Conservation (phyloP, 192 early-diverging fungal species). For the Backusella macrospora region DNA sequence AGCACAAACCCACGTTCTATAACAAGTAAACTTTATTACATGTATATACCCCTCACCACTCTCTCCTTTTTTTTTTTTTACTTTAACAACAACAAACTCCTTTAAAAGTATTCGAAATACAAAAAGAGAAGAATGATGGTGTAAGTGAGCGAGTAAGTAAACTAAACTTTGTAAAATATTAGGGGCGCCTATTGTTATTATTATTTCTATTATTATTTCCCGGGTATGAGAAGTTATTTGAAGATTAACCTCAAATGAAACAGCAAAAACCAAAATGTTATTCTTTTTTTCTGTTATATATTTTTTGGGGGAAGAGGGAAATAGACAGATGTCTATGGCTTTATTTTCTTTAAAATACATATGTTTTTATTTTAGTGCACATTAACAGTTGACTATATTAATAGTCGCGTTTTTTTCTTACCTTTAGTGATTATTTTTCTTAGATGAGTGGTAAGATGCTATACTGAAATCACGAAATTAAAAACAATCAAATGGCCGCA, state of each 20-base stretch:
- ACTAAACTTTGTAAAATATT: no score
- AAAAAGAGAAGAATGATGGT: no score
- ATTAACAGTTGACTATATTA: background rate
- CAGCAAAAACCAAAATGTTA: background rate
- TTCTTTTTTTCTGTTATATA: background rate
- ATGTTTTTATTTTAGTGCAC: no score
- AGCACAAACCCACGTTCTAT: slow-evolving; percentile 6
- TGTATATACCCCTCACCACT: background rate
- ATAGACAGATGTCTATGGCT: no score
- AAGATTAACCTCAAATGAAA: background rate
- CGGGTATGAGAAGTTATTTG: background rate
- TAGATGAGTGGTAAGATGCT: background rate
- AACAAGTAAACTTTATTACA: background rate
- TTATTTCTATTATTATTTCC: background rate
- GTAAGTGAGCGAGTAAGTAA: no score
- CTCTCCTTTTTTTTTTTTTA: background rate
- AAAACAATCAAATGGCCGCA: background rate
- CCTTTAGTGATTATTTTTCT: slow-evolving; percentile 4
- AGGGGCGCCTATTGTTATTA: background rate
- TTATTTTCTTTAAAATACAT: background rate
- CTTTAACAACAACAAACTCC: background rate
- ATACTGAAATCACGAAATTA: slow-evolving; percentile 4
- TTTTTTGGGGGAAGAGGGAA: background rate
- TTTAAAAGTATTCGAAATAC: no score
- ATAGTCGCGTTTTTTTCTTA: background rate